These are phyloP conservation scores for Calycina herbarum DNA, from an alignment of 2,329 filamentous ascomycete species.

Conservation along the genomic window DNA sequence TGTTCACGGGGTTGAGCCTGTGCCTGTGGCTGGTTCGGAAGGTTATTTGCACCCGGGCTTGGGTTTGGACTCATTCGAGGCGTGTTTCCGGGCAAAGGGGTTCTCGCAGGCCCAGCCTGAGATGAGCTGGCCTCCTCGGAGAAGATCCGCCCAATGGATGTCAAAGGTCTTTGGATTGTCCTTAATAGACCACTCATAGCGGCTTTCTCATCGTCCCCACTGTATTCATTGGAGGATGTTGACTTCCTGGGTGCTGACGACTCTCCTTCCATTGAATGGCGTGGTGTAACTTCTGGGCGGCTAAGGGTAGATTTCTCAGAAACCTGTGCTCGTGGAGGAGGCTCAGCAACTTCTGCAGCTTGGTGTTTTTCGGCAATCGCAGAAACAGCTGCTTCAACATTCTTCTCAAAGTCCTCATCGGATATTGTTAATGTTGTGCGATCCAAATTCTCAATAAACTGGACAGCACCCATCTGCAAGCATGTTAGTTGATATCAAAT, in stretches of 20 bases:
- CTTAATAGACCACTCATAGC: slow-evolving; percentile 83
- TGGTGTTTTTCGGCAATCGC: slow-evolving; percentile 91
- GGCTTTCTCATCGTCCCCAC: slow-evolving; percentile 68
- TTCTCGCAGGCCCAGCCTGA: slow-evolving; percentile 42
- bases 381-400: slow-evolving; percentile 95
- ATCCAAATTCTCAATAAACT: slow-evolving; percentile 96
- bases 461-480: slow-evolving; percentile 83
- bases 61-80: slow-evolving; percentile 36
- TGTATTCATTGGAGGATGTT: slow-evolving; percentile 54
- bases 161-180: slow-evolving; percentile 87
- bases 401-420: slow-evolving; percentile 91
- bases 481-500: slow-evolving; percentile 25
- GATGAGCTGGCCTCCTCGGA: slow-evolving; percentile 59
- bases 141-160: slow-evolving; percentile 92
- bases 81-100: slow-evolving; percentile 48
- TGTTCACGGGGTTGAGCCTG: slow-evolving; percentile 22
- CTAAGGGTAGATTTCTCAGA: slow-evolving; percentile 50
- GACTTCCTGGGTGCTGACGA: slow-evolving; percentile 57
- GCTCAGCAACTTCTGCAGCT: slow-evolving; percentile 48
- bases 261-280: slow-evolving; percentile 60
- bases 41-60: slow-evolving; percentile 30
- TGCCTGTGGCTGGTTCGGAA: slow-evolving; percentile 28
- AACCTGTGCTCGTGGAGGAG: slow-evolving; percentile 38
- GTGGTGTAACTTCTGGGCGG: slow-evolving; percentile 57
- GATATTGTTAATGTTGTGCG: slow-evolving; percentile 89